A percentile compares a stretch with the other conserved stretches of the same genome.
Conservation (phyloP, 2,329 filamentous ascomycete species). For the Chaetoscypha palmicola region DNA sequence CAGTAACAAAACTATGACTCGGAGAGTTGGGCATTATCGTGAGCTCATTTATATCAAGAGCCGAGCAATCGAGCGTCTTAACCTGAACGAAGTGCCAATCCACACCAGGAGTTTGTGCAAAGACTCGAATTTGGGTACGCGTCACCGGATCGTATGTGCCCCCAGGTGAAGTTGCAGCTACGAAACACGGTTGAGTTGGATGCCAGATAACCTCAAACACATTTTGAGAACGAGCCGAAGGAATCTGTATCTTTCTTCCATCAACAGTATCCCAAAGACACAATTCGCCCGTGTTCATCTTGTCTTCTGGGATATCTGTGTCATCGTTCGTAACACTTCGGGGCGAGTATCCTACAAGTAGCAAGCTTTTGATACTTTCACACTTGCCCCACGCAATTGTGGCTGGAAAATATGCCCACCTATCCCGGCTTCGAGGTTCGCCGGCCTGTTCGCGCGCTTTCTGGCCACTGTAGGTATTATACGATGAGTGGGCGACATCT, state of each 20-base stretch:
- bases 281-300: slow-evolving; percentile 51
- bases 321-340: slow-evolving; percentile 47
- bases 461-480: slow-evolving; percentile 26
- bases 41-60: slow-evolving; percentile 56
- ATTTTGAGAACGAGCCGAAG: slow-evolving; percentile 48
- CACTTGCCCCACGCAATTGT: slow-evolving; percentile 55
- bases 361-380: slow-evolving; percentile 39
- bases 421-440: slow-evolving; percentile 25
- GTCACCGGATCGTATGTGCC: slow-evolving; percentile 34
- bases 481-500: slow-evolving; percentile 30
- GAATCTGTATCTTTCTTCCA: slow-evolving; percentile 39
- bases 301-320: slow-evolving; percentile 49
- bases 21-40: slow-evolving; percentile 49
- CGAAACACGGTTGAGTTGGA: slow-evolving; percentile 45
- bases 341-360: slow-evolving; percentile 58
- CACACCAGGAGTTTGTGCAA: slow-evolving; percentile 33
- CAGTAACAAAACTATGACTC: slow-evolving; percentile 47
- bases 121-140: slow-evolving; percentile 53
- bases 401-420: slow-evolving; percentile 57
- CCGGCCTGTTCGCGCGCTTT: slow-evolving; percentile 20
- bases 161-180: slow-evolving; percentile 50
- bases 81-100: slow-evolving; percentile 37
- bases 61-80: slow-evolving; percentile 51
- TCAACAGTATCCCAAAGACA: slow-evolving; percentile 48
- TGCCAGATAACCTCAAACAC: slow-evolving; percentile 62